Conservation (phyloP, 2,329 filamentous ascomycete genomes). For the Hypoxylon sp. region DNA sequence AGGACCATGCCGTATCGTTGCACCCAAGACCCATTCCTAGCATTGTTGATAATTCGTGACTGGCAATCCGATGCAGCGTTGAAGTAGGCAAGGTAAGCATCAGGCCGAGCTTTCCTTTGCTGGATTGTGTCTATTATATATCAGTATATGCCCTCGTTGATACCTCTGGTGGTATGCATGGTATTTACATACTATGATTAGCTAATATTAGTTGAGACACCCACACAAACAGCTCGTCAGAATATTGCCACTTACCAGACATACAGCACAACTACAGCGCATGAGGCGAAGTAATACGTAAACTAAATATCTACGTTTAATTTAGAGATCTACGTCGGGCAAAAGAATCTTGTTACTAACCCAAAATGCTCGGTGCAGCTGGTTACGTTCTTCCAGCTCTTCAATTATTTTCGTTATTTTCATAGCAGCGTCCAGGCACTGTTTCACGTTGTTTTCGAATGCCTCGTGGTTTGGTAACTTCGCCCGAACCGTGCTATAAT, state of each 20-base stretch:
- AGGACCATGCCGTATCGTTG: conserved; percentile 61
- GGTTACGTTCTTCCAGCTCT: conserved; percentile 55
- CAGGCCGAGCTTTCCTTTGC: conserved; percentile 49
- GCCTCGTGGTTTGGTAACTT: conserved; percentile 27
- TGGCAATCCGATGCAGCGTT: conserved; percentile 60
- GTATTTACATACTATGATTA: conserved; percentile 9
- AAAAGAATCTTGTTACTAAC: conserved; percentile 45
- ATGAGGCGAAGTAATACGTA: conserved; percentile 62
- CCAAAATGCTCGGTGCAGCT: conserved; percentile 61
- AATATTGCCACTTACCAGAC: conserved; percentile 49
- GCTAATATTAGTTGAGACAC: neutral
- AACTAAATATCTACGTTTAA: conserved; percentile 45
- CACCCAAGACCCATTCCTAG: conserved; percentile 57
- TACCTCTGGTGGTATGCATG: neutral
- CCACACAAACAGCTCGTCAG: neutral
- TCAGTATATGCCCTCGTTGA: neutral
- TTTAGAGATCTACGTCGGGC: neutral
- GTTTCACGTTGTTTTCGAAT: conserved; percentile 51
- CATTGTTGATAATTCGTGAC: conserved; percentile 57
- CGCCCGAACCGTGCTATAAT: conserved; percentile 37
- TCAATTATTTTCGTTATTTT: conserved; percentile 58
- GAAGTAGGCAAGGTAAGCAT: conserved; percentile 54
- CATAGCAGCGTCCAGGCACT: conserved; percentile 60
- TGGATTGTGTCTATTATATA: conserved; percentile 56
- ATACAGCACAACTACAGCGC: conserved; percentile 62